Evolutionary conservation across 176 grass and related monocot genomes (phyloP), one percentile per base, ranked within the genome.

Genomic region (Phragmites australis): DNA sequence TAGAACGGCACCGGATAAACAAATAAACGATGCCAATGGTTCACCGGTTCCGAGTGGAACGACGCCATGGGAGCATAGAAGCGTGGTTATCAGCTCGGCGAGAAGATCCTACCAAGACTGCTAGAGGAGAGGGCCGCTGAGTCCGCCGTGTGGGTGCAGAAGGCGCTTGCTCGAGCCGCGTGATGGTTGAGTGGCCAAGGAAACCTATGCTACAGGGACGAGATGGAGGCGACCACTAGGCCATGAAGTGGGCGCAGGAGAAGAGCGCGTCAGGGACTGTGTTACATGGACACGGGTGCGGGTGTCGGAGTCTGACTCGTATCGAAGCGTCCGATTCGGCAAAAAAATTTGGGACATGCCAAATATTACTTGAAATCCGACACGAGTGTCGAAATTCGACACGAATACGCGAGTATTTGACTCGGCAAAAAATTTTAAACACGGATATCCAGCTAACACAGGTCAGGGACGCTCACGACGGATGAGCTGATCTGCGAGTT

Each of bases 91-190:
- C 7, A 16, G 4, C 1, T 59, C 59, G 44, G 11, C 51, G 43
- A 31, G 23, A 68, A 51, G 64, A 40, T 34, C 16, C 27, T 82
- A 9, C 66, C 60, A 72, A 83, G 78, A 32, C 67, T 75, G 41
- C 54, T 82, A 39, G 88, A 88, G 49, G 82, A 80, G 85, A 68
- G 78, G 17, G 85, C 81, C 30, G 78, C 69, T 16, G 82, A 90
- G 76, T 88, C 84, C 61, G 78, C 73, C 62, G 88, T 62, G 31
- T 53, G 81, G n/a, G 74, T 56, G 73, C 59, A 86, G 34, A 83
- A 56, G 44, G 53, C 77, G 45, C 74, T 86, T 13, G 81, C 41
- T 14, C 68, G 81, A 73, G 74, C 22, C 59, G 68, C 31, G 18
- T 74, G 16, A 74, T 78, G 68, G 68, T 74, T n/a, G 82, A 88